A percentile compares a stretch with the other conserved stretches of the same genome.
These are phyloP conservation scores for Drechslerella stenobrocha DNA, from an alignment of 2,329 filamentous ascomycete species.

Conservation along the genomic window DNA sequence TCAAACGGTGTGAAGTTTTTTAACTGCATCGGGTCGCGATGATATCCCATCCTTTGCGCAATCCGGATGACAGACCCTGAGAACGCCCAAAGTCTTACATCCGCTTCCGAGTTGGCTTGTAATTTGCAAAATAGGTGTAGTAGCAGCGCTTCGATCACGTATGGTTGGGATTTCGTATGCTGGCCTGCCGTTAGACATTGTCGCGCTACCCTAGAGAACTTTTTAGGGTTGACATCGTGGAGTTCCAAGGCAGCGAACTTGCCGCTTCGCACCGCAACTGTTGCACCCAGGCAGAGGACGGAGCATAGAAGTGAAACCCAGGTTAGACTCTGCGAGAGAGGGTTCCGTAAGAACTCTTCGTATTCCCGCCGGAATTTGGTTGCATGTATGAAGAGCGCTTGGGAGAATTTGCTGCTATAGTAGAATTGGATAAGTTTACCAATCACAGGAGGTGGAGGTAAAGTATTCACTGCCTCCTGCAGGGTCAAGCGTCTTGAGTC, in stretches of 20 bases:
- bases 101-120: constrained; percentile 58
- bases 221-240: constrained; percentile 52
- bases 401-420: constrained; percentile 57
- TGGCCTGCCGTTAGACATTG: constrained; percentile 60
- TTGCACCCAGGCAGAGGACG: constrained; percentile 55
- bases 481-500: constrained; percentile 52
- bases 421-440: constrained; percentile 56
- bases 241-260: constrained; percentile 36
- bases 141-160: constrained; percentile 61
- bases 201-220: constrained; percentile 56
- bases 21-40: constrained; percentile 56
- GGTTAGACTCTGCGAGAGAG: constrained; percentile 57
- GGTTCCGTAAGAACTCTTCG: constrained; percentile 59
- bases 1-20: constrained; percentile 58
- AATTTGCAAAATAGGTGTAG: constrained; percentile 58
- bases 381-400: constrained; percentile 57
- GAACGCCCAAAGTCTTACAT: constrained; percentile 59
- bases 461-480: constrained; percentile 54
- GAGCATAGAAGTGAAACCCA: constrained; percentile 62
- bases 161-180: constrained; percentile 59
- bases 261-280: constrained; percentile 45
- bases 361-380: constrained; percentile 60
- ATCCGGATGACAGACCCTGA: constrained; percentile 59
- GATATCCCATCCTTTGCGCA: constrained; percentile 62
- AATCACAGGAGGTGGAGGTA: constrained; percentile 56